Base-by-base conservation (phyloP, 208 protist species). In the Novymonas esmeraldas region DNA sequence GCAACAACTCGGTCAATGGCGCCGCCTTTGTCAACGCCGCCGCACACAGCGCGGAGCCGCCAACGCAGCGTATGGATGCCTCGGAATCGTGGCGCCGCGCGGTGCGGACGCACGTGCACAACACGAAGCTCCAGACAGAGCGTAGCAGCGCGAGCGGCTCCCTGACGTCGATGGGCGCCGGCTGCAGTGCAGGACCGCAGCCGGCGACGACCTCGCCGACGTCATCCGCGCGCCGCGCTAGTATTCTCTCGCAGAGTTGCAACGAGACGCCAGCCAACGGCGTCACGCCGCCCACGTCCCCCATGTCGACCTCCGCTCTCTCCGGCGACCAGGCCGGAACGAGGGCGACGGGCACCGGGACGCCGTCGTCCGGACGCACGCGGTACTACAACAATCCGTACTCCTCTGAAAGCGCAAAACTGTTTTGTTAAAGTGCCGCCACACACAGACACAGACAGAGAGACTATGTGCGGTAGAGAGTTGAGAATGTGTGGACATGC, bases 361-460 rank as follows among this genome's bases (percentile, higher is more conserved):
- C 57, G 34, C 29, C 56, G 6, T 36, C 20, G 11, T 50, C 67
- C n/a, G 39, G 58, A 10, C 26, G 68, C 29, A 60, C 28, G 31
- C 51, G 68, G 11, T 74, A 67, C 36, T 67, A 74, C 60, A 60
- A 74, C 60, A 74, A 74, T 20, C 68, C 68, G 9, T 74, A 74
- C 44, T 61, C 58, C 31, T 6, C 26, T 10, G 58, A 49, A 16
- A 67, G 60, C 33, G 45, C 60, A 5, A 74, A 67, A 20, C 39
- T 67, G 20, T 74, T 62, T 28, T 74, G 59, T 36, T 74, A 42
- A 41, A 41, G 36, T 5, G 36, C 36, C 11, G 36, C 5, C 5
- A 11, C 36, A 61, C 24, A 48, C 20, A n/a, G 34, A 10, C 29
- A 33, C 48, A 52, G 1, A 1, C 26, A 18, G 24, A 52, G 2